Percentiles rank a stretch among this genome's conserved stretches.
These are phyloP conservation scores for Hymenoscyphus linearis DNA, from an alignment of 2,329 filamentous ascomycete species.

Conservation along the genomic window DNA sequence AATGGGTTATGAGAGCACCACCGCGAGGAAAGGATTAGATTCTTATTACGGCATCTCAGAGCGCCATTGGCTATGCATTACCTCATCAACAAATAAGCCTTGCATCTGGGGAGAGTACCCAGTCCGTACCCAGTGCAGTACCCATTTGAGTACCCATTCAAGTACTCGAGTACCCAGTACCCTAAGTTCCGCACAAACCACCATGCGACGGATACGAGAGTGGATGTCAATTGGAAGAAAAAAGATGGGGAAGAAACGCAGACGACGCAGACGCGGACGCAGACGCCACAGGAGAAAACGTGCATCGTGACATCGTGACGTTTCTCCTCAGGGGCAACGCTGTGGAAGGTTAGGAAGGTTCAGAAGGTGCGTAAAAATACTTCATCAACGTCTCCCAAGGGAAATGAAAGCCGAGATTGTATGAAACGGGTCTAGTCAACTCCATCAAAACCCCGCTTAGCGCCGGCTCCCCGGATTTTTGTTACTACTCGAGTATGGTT, in stretches of 20 bases:
- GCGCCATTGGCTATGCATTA: background rate
- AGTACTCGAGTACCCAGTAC: too few species aligned
- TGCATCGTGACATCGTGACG: background rate
- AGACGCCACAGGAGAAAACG: background rate
- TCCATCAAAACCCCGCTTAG: background rate
- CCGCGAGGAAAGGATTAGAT: background rate
- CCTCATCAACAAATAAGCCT: background rate
- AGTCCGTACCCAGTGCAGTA: too few species aligned
- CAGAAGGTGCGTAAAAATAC: too few species aligned
- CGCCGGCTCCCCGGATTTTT: background rate
- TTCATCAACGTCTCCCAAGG: background rate
- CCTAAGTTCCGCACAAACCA: too few species aligned
- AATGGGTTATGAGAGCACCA: too few species aligned
- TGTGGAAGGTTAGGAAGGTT: too few species aligned
- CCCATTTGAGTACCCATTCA: too few species aligned
- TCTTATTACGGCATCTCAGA: constrained; percentile 9
- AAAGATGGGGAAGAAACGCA: background rate
- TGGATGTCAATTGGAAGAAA: too few species aligned
- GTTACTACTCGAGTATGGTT: too few species aligned
- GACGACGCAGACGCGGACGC: too few species aligned
- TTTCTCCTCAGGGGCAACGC: background rate
- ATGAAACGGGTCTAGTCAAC: background rate
- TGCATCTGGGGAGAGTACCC: background rate
- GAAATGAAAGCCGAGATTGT: background rate
- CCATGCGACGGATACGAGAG: too few species aligned